Base-by-base conservation (phyloP, 2,329 filamentous ascomycete species). In the Tolypocladium capitatum region DNA sequence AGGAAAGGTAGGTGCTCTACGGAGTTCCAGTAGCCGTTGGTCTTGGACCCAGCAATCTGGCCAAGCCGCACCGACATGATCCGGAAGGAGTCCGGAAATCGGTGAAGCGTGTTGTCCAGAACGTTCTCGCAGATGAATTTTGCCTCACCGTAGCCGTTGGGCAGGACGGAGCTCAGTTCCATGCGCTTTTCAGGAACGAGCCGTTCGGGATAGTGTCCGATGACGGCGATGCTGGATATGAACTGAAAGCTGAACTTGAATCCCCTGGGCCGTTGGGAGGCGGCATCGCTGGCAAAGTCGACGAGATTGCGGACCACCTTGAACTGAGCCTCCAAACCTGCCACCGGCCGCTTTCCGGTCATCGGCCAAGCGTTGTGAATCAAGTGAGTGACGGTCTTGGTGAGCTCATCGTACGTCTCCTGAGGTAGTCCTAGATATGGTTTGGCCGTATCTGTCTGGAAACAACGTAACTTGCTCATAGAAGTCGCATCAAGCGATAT, bases 351-450 rank as follows among this genome's bases (percentile, higher is more conserved):
- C 28, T 36, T 47, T 9, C 41, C 34, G 47, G 61, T 70, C 71
- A 76, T 75, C 1, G 67, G 68, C 72, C 72, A 77, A 0, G 71
- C 73, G 45, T 70, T 74, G 55, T 76, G 72, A 24, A 73, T 47
- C 40, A 79, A 67, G 49, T 75, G 68, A 0, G 74, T 77, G 8
- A 68, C 69, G 2, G 46, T 53, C 0, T 51, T 14, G 0, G 60
- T 54, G 0, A 78, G 61, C 0, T 44, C 21, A 3, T 57, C 42
- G 52, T 76, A 75, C 2, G 65, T 59, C 3, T 52, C 36, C 0
- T 46, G 10, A 0, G 59, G 21, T 0, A 79, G 60, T 0, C 73
- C 74, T 0, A 78, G 62, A 2, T 52, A 47, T 1, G 65, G 58
- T 24, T 70, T 68, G 2, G 38, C 24, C 14, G 36, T 18, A 27